A percentile compares a stretch with the other conserved stretches of the same genome.
Evolutionary conservation across 1,139 yeast species (phyloP).

Genomic region (Sugiyamaella paludigena): DNA sequence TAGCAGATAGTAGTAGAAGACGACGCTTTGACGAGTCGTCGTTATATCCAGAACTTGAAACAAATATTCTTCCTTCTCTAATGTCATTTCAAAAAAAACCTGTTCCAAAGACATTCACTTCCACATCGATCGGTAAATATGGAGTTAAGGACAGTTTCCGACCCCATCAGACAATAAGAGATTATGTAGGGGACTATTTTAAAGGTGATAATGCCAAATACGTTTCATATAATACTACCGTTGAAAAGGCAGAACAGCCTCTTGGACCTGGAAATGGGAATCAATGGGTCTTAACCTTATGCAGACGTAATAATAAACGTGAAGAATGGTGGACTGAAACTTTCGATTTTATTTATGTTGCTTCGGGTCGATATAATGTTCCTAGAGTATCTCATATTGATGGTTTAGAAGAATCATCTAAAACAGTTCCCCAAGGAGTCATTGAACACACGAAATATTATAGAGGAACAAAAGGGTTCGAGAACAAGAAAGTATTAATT

Average conservation of each 20-base stretch:
- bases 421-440: slow-evolving; percentile 1
- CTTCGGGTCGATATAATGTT: slow-evolving; percentile 52
- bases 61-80: slow-evolving; percentile 18
- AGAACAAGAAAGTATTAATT: slow-evolving; percentile 16
- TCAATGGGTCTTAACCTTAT: slow-evolving; percentile 11
- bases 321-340: slow-evolving; percentile 8
- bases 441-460: slow-evolving; percentile 19
- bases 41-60: slow-evolving; percentile 18
- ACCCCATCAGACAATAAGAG: slow-evolving; percentile 9
- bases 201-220: slow-evolving; percentile 13
- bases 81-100: slow-evolving; percentile 15
- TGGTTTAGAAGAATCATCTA: slow-evolving; percentile 36
- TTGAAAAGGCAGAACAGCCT: slow-evolving; percentile 16
- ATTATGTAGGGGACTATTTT: slow-evolving; percentile 14
- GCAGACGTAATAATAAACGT: slow-evolving; percentile 5
- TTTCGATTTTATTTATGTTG: slow-evolving; percentile 52
- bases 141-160: slow-evolving; percentile 15
- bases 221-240: slow-evolving; percentile 16
- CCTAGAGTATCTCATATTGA: slow-evolving; percentile 51
- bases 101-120: slow-evolving; percentile 4
- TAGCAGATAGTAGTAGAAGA: neutral
- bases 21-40: slow-evolving; percentile 7
- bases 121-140: slow-evolving; percentile 9
- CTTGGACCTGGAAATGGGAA: slow-evolving; percentile 15
- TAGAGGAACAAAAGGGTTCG: slow-evolving; percentile 14